Evolutionary conservation across 345 rosid species (phyloP), one percentile per base, ranked within the genome.

Genomic region (Kandelia obovata): DNA sequence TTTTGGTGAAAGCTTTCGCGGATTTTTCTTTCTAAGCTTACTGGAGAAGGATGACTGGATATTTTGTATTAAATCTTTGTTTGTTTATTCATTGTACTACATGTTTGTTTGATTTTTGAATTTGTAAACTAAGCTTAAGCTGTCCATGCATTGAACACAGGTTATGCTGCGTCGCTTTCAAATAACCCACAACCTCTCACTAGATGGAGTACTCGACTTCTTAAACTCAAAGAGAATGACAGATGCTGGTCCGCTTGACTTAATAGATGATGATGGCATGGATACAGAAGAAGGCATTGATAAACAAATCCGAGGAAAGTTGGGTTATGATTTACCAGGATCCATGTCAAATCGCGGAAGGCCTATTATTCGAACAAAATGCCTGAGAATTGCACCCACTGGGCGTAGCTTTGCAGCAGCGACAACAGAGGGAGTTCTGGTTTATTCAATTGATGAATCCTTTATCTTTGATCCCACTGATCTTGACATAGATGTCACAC

Each of bases 401-500:
- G 98, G 99, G 13, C 86, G 98, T 56, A 86, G 87, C 79, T 92
- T 95, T 78, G 79, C 91, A 31, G 98, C 96, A 21, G 96, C 99
- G 56, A 92, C 98, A n/a, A 95, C 98, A 2, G 99, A 95, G 74
- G 99, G 98, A 32, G 98, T 95, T 62, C 87, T 88, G 53, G 83
- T 95, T 71, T 92, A 74, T 82, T 92, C 99, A 65, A 80, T 89
- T 46, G 98, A 95, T 43, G 99, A 92, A 1, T 85, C 96, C 55
- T 95, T 92, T 64, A 88, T 95, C 79, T 92, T 95, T 30, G 98
- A 92, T 80, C 99, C 99, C 30, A 86, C 98, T 7, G 98, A 95
- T 84, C 99, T 95, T 62, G 99, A 88, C 83, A 90, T 95, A 20
- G 98, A 92, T 66, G 98, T 95, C 52, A 95, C 99, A 63, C 97